A percentile compares a stretch with the other conserved stretches of the same genome.
Conservation (phyloP, 495 filamentous ascomycete species). For the Xylaria cubensis region DNA sequence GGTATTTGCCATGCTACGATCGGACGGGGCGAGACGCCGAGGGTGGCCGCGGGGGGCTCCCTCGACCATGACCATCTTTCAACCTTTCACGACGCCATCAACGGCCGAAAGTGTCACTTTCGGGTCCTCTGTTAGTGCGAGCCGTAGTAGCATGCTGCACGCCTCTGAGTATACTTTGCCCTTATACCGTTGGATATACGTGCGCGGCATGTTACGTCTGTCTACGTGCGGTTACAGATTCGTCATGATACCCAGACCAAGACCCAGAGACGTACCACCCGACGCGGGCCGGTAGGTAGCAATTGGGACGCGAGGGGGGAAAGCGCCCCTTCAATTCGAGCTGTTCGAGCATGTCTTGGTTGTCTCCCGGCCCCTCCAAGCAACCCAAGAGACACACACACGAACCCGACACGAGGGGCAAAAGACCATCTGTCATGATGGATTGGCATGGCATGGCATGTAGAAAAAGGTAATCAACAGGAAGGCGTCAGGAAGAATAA, state of each 20-base stretch:
- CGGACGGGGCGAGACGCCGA: constrained; percentile 22
- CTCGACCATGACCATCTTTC: constrained; percentile 8
- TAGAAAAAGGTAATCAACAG: constrained; percentile 16
- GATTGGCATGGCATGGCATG: background rate
- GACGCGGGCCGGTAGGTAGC: background rate
- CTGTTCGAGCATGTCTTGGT: background rate
- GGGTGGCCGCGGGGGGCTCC: constrained; percentile 18
- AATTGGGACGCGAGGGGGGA: constrained; percentile 14
- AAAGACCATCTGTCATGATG: constrained; percentile 1
- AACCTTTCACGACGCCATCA: constrained; percentile 18
- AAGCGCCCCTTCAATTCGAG: too few relatives aligned
- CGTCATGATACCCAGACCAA: constrained; percentile 7
- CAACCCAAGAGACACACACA: background rate
- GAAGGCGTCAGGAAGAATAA: constrained; percentile 18
- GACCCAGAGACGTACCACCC: constrained; percentile 18
- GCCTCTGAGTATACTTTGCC: background rate
- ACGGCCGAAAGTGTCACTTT: background rate
- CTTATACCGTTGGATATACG: constrained; percentile 5
- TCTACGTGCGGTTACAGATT: background rate
- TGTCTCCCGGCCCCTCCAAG: constrained; percentile 2
- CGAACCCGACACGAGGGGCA: constrained; percentile 11
- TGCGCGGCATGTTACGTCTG: constrained; percentile 7
- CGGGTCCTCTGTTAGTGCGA: constrained; percentile 8
- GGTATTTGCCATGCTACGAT: constrained; percentile 26
- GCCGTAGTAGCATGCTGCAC: background rate